phyloP scores from a whole-genome alignment of 2,329 filamentous ascomycete species.

The Scedosporium dehoogii region DNA sequence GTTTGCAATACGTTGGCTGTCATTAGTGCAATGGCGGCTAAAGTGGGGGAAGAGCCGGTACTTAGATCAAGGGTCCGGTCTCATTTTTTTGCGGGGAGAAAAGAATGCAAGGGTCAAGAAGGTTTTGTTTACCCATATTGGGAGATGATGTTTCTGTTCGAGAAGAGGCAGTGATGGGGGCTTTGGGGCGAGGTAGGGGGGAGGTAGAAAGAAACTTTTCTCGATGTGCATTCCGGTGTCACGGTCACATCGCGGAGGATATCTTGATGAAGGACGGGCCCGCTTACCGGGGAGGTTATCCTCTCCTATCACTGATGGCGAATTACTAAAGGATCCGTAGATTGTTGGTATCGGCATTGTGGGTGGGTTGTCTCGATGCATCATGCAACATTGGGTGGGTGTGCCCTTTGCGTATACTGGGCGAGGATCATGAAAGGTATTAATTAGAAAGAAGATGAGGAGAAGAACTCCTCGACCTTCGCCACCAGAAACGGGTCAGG shows the following conservation, averaged over 20 bases:
- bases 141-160: neutral
- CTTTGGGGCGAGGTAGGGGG: neutral
- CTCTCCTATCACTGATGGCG: neutral
- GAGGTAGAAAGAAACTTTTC: neutral
- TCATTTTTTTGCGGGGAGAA: neutral
- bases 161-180: neutral
- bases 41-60: constrained; percentile 4
- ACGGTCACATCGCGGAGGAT: neutral
- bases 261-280: neutral
- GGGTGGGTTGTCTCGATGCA: neutral
- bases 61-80: neutral
- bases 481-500: too few species aligned
- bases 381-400: neutral
- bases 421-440: too few species aligned
- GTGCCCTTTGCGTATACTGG: neutral
- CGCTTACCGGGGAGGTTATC: neutral
- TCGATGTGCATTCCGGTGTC: neutral
- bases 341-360: neutral
- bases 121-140: constrained; percentile 5
- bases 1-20: neutral
- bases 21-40: neutral
- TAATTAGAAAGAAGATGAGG: neutral
- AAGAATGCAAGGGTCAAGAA: neutral
- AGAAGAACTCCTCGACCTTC: too few species aligned
- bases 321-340: neutral